A percentile compares a stretch with the other conserved stretches of the same genome.
Evolutionary conservation across 2,329 filamentous ascomycete genomes (phyloP).

Genomic region (Trichoderma breve): DNA sequence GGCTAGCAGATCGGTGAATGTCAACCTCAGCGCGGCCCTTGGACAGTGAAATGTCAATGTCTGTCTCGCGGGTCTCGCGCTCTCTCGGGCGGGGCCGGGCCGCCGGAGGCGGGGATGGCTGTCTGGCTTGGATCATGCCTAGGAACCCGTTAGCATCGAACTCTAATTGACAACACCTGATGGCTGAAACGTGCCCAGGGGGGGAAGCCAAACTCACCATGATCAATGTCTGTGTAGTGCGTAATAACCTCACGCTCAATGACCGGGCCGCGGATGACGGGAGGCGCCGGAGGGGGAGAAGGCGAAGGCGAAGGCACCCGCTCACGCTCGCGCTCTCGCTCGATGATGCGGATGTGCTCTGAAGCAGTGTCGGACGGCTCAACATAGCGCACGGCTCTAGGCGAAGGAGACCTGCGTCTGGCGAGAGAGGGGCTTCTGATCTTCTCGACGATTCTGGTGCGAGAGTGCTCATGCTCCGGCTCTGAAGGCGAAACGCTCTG

Average conservation of each 20-base stretch:
- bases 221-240: conserved; percentile 82
- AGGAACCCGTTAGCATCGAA: conserved; percentile 13
- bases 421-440: conserved; percentile 29
- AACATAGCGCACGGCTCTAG: conserved; percentile 41
- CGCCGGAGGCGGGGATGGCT: conserved; percentile 48
- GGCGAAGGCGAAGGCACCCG: conserved; percentile 47
- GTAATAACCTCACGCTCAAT: conserved; percentile 89
- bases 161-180: not conserved
- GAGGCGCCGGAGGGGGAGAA: conserved; percentile 58
- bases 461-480: conserved; percentile 36
- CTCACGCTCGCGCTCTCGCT: conserved; percentile 46
- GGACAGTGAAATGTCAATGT: conserved; percentile 60
- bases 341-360: conserved; percentile 52
- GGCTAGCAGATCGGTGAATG: conserved; percentile 44
- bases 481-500: conserved; percentile 44
- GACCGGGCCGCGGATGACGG: conserved; percentile 69
- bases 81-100: conserved; percentile 46
- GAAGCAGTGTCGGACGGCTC: conserved; percentile 38
- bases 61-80: conserved; percentile 37
- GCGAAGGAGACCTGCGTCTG: conserved; percentile 39
- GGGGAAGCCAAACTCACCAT: conserved; percentile 57
- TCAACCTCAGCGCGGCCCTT: conserved; percentile 58
- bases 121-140: conserved; percentile 47
- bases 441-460: conserved; percentile 40
- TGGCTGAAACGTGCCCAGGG: not conserved